Evolutionary conservation across 2,329 filamentous ascomycete species (phyloP), one percentile per base, ranked within the genome.

Genomic region (Sporothrix pseudoabietina): DNA sequence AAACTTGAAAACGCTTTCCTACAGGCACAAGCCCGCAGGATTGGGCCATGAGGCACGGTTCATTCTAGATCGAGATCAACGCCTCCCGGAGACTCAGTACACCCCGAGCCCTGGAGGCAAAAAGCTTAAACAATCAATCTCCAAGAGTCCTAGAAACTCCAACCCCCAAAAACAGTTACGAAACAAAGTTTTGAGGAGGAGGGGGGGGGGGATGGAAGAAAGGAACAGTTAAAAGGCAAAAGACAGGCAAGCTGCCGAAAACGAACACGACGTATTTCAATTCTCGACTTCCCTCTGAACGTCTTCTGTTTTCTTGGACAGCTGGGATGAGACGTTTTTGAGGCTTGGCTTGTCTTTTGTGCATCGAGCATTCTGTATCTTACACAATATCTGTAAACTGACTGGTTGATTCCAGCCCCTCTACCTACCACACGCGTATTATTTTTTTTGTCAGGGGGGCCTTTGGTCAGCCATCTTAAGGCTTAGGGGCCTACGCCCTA

Each of bases 241-340:
- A n/a, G 10, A 65, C 1, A 22, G 30, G 22, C 39, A 52, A 44
- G 26, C 16, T 35, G 26, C 44, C 65, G 44, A 68, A 68, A 68
- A 32, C 63, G 63, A 66, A 49, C 63, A 66, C 63, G 63, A 49
- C 59, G 59, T 63, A 63, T 63, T 44, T 63, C 59, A 35, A 19
- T 41, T 44, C 59, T 22, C 44, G 59, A 63, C 8, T 63, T 14
- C 19, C 57, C 16, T 22, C 49, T 35, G 4, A 35, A 7, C 52
- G 9, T 54, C 55, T 35, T 59, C 35, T 59, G 9, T 7, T 9
- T 41, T 63, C 57, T 41, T 63, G 35, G 35, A 35, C 8, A 35
- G 26, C 26, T 26, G 26, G 57, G 57, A 35, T 14, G 32, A 61
- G 57, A 39, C 2, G 10, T 26, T 16, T 35, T 61, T 61, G 55